These are phyloP conservation scores for Colletotrichum chrysophilum DNA, from an alignment of 2,329 filamentous ascomycete species.

Conservation along the genomic window DNA sequence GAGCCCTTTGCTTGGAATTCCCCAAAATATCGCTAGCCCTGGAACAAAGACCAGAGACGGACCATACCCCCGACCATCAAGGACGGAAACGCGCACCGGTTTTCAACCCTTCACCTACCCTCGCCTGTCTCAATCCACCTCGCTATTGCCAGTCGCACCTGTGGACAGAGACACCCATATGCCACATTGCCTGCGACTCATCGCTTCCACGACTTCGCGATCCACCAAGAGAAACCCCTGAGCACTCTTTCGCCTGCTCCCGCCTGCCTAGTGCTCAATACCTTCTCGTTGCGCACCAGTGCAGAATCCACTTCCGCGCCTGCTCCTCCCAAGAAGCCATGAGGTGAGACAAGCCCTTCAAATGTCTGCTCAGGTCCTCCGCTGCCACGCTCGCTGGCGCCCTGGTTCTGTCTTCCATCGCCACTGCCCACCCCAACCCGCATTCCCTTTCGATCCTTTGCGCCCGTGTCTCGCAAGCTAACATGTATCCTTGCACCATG, in stretches of 20 bases:
- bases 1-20: neutral
- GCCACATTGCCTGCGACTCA: neutral
- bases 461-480: constrained; percentile 22
- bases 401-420: constrained; percentile 14
- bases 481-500: constrained; percentile 21
- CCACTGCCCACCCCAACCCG: neutral
- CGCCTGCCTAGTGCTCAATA: neutral
- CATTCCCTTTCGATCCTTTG: constrained; percentile 5
- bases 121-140: neutral
- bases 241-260: neutral
- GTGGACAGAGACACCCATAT: neutral
- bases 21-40: neutral
- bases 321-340: constrained; percentile 13
- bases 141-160: neutral
- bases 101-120: neutral
- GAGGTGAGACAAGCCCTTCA: constrained; percentile 19
- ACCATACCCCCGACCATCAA: neutral
- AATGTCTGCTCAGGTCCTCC: neutral
- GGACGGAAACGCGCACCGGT: neutral
- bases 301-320: neutral
- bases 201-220: neutral
- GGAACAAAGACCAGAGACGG: neutral
- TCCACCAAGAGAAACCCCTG: neutral
- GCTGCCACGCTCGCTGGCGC: constrained; percentile 20
- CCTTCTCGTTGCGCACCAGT: neutral